phyloP scores from a whole-genome alignment of 2,329 filamentous ascomycete species.

The Pleoardoris graminearum region DNA sequence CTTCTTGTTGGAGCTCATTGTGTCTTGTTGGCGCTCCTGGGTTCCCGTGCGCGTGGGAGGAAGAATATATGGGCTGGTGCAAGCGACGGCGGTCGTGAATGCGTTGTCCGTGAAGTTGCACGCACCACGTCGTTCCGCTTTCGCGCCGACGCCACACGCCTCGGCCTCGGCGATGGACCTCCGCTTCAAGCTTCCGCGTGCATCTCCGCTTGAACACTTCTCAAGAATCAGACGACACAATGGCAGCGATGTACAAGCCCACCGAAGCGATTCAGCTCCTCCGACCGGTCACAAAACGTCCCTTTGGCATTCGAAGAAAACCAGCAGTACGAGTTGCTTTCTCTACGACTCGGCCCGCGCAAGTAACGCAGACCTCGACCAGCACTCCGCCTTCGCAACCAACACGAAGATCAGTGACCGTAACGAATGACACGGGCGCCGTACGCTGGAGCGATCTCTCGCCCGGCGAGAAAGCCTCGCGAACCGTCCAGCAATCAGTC shows the following conservation, averaged over 20 bases:
- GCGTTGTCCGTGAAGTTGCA: constrained; percentile 27
- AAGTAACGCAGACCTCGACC: constrained; percentile 35
- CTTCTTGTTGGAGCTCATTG: constrained; percentile 44
- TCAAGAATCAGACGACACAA: constrained; percentile 13
- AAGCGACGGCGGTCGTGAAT: constrained; percentile 11
- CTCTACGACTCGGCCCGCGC: constrained; percentile 28
- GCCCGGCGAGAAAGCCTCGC: constrained; percentile 73
- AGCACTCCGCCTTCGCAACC: constrained; percentile 44
- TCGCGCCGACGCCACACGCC: constrained; percentile 19
- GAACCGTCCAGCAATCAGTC: constrained; percentile 87
- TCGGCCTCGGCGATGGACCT: constrained; percentile 5
- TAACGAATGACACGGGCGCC: constrained; percentile 82
- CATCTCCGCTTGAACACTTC: not conserved
- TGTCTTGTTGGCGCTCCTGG: constrained; percentile 4
- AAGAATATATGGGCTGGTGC: constrained; percentile 1
- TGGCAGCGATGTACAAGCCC: constrained; percentile 37
- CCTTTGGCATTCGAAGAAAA: constrained; percentile 26
- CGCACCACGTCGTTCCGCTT: constrained; percentile 7
- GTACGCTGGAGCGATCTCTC: constrained; percentile 82
- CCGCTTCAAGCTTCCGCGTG: constrained; percentile 2
- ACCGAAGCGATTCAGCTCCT: constrained; percentile 37
- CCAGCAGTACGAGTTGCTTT: constrained; percentile 20
- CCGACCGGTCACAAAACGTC: constrained; percentile 20
- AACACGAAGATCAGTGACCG: constrained; percentile 72
- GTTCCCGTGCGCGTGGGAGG: not conserved